Conservation (phyloP, 2,329 filamentous ascomycete species). For the Penicillium oxalicum region DNA sequence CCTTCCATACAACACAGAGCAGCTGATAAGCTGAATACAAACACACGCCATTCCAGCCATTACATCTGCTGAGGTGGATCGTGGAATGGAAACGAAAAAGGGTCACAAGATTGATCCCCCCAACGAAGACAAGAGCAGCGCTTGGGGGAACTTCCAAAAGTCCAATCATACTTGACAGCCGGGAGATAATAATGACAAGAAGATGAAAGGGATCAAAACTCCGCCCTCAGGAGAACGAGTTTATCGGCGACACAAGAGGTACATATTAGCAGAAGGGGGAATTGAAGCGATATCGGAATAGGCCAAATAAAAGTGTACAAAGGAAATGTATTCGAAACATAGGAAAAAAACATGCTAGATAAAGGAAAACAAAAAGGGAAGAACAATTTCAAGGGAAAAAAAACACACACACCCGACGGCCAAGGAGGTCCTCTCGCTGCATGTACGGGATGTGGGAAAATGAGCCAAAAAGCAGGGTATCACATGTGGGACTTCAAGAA, state of each 20-base stretch:
- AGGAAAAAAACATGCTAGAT: conserved; percentile 26
- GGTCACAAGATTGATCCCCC: conserved; percentile 3
- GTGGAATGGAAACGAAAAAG: background rate
- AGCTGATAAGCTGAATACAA: conserved; percentile 1
- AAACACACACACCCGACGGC: conserved; percentile 25
- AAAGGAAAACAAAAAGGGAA: conserved; percentile 3
- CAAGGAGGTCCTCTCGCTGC: conserved; percentile 29
- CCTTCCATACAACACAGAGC: conserved; percentile 16
- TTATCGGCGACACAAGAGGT: conserved; percentile 1
- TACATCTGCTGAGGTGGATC: background rate
- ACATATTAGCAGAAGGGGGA: conserved; percentile 5
- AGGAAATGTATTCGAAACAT: conserved; percentile 15
- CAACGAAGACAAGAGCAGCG: conserved; percentile 3
- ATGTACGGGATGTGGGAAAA: conserved; percentile 27
- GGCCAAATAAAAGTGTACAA: conserved; percentile 18
- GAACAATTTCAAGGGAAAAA: conserved; percentile 7
- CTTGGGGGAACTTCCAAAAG: conserved; percentile 16
- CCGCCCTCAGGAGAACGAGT: conserved; percentile 6
- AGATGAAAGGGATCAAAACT: conserved; percentile 13
- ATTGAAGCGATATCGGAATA: conserved; percentile 12
- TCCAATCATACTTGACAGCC: conserved; percentile 21
- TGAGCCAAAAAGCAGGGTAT: conserved; percentile 34
- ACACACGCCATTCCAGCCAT: background rate
- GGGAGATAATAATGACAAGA: conserved; percentile 24
- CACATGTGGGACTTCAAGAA: conserved; percentile 36